These are phyloP conservation scores for Cardamine occulta DNA, from an alignment of 345 rosid genomes.

Conservation along the genomic window DNA sequence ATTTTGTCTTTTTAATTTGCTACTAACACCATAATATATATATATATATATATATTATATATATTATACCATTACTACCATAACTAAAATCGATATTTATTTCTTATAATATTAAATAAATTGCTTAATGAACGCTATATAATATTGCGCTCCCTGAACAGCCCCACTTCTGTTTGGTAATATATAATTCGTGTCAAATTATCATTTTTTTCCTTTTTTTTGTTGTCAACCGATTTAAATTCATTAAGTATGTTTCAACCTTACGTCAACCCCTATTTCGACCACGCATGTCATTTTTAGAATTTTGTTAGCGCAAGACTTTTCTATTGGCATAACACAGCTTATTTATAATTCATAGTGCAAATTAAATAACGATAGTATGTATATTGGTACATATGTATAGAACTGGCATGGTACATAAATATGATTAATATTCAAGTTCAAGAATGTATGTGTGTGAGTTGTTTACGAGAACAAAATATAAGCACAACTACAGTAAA, in stretches of 20 bases:
- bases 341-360: neutral
- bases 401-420: neutral
- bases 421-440: neutral
- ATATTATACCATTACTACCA: conserved; percentile 11
- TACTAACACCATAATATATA: conserved; percentile 25
- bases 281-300: conserved; percentile 25
- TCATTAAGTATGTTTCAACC: conserved; percentile 13
- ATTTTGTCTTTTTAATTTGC: conserved; percentile 19
- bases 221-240: conserved; percentile 27
- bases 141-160: conserved; percentile 3
- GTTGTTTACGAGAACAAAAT: neutral
- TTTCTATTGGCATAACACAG: neutral
- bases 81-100: neutral
- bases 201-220: neutral
- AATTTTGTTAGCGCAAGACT: neutral
- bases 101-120: neutral
- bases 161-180: conserved; percentile 30
- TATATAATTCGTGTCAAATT: conserved; percentile 18
- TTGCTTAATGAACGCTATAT: conserved; percentile 14
- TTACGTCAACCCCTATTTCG: conserved; percentile 38
- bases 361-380: conserved; percentile 3
- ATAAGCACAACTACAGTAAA: neutral
- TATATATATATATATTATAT: neutral
- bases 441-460: neutral
- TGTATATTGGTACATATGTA: neutral